Conservation (phyloP, 2,329 filamentous ascomycete genomes). For the Fusarium sublunatum region DNA sequence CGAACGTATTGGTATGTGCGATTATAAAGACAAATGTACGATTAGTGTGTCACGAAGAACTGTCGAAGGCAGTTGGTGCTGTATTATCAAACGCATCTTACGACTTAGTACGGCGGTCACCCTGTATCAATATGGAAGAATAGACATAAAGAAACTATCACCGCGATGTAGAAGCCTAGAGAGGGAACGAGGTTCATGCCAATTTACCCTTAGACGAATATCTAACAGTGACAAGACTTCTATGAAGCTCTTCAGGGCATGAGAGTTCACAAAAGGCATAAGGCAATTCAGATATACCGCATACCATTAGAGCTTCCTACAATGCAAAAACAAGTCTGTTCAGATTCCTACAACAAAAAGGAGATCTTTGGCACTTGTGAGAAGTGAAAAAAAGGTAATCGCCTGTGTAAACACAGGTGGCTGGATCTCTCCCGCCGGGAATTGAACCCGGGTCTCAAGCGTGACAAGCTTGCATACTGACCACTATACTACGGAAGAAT, state of each 20-base stretch:
- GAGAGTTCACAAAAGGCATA: no score
- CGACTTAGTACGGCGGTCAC: not conserved
- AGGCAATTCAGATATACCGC: no score
- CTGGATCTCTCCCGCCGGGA: conserved; percentile 24
- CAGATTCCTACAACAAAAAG: no score
- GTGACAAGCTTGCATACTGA: conserved; percentile 25
- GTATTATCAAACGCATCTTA: conserved; percentile 11
- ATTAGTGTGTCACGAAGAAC: conserved; percentile 3
- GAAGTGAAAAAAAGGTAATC: not conserved
- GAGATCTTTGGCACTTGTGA: no score
- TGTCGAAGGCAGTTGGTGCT: not conserved
- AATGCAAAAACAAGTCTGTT: no score
- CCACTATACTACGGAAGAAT: conserved; percentile 24
- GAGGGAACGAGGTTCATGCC: no score
- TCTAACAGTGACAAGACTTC: no score
- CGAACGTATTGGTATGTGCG: not conserved
- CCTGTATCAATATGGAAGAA: not conserved
- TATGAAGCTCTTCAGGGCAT: no score
- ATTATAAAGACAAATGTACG: not conserved
- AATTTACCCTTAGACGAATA: no score
- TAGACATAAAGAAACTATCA: not conserved
- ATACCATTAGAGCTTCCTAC: no score
- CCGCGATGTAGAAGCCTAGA: no score
- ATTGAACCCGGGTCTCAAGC: conserved; percentile 24
- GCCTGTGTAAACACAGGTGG: conserved; percentile 13